Base-by-base conservation (phyloP, 2,329 filamentous ascomycete genomes). In the Colletotrichum higginsianum region DNA sequence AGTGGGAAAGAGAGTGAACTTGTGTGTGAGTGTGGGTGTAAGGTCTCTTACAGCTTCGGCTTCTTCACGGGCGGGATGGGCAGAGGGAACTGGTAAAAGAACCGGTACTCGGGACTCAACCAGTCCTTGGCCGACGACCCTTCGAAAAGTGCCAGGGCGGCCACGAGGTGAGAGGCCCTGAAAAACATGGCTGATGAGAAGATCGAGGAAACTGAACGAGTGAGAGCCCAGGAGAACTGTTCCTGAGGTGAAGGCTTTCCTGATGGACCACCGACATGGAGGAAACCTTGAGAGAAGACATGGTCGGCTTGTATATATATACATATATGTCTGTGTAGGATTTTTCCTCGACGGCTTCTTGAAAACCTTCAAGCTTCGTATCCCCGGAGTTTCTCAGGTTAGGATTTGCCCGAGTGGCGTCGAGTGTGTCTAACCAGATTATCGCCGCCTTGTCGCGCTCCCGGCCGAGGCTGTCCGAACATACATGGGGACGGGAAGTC, bases 61-160 rank as follows among this genome's bases (percentile, higher is more conserved):
- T 81, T 72, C 73, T 85, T 86, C 7, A 84, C 72, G 0, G 85
- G 82, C 7, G 84, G 82, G 42, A 85, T 84, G 1, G 85, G 85
- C 2, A 88, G 79, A 9, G 84, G 79, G 16, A 80, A 79, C 53
- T 81, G 72, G 73, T 80, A 84, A 44, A 84, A 77, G 75, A 79
- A 79, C 61, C 75, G 75, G 73, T 84, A 84, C 38, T 78, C 78
- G 2, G 82, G 82, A 47, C 77, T 78, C 11, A 75, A 44, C 73
- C 75, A 75, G 40, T 78, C 75, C 61, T 74, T 74, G 6, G 61
- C 58, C 38, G 46, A 58, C 15, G 60, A 62, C 46, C 35, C 61
- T 21, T 62, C 58, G 12, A 67, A 40, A 9, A 71, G 68, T n/a
- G 68, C 68, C 57, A 71, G 57, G 13, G 26, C 40, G 38, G 64